A percentile compares a stretch with the other conserved stretches of the same genome.
phyloP scores from a whole-genome alignment of 1,139 yeast species.

The Sugiyamaella pinicola region DNA sequence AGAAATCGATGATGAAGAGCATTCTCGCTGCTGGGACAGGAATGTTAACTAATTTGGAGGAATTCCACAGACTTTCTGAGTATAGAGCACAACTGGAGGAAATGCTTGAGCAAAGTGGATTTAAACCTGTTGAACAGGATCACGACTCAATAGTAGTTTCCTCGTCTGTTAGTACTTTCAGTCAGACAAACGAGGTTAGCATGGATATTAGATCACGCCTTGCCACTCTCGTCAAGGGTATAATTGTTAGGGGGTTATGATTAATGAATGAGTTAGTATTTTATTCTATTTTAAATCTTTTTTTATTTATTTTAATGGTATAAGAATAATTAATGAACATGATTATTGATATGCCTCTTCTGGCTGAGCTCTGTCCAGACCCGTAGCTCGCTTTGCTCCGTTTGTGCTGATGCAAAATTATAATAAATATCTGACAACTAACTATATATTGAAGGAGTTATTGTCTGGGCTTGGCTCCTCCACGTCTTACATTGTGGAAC shows the following conservation, averaged over 20 bases:
- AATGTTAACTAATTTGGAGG: conserved; percentile 28
- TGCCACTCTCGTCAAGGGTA: conserved; percentile 11
- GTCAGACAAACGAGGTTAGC: conserved; percentile 15
- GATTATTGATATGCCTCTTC: neutral
- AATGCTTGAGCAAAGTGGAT: conserved; percentile 28
- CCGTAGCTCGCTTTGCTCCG: too few species aligned
- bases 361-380: too few species aligned
- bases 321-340: conserved; percentile 5
- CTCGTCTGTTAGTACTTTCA: conserved; percentile 18
- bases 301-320: conserved; percentile 15
- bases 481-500: conserved; percentile 5
- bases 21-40: conserved; percentile 30
- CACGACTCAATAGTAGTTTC: conserved; percentile 6
- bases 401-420: too few species aligned
- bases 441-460: conserved; percentile 39
- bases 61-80: conserved; percentile 26
- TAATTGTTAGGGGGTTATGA: conserved; percentile 10
- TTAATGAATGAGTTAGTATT: neutral
- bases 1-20: conserved; percentile 27
- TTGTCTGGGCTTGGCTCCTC: neutral
- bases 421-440: conserved; percentile 49
- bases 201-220: conserved; percentile 14
- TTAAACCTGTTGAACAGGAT: conserved; percentile 16
- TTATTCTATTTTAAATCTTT: conserved; percentile 4
- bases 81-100: conserved; percentile 27